A percentile compares a stretch with the other conserved stretches of the same genome.
Evolutionary conservation across 305 asterid genomes (phyloP).

Genomic region (Plantago coronopus): DNA sequence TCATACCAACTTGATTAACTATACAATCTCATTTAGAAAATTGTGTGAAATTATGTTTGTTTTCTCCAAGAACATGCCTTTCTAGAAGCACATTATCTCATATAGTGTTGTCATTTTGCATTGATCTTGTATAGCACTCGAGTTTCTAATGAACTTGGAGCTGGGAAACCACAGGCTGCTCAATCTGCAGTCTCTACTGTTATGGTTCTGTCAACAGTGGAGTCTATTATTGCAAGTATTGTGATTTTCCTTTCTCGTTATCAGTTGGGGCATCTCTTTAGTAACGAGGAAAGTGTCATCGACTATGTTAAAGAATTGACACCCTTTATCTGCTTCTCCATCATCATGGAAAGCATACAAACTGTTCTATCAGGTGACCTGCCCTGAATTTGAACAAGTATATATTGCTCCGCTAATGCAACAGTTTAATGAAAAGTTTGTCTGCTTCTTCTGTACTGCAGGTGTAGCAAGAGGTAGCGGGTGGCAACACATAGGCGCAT

Average conservation of each 20-base stretch:
- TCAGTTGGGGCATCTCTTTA: constrained; percentile 48
- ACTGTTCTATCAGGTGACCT: constrained; percentile 49
- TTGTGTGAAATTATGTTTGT: no score
- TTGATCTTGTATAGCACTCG: constrained; percentile 24
- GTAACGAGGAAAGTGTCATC: constrained; percentile 40
- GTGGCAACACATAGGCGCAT: constrained; percentile 61
- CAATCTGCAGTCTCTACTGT: constrained; percentile 30
- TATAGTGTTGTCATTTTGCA: no score
- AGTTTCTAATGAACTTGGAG: constrained; percentile 52
- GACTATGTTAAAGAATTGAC: constrained; percentile 40
- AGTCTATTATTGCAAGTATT: constrained; percentile 35
- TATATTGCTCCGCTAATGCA: neutral
- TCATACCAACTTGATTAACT: constrained; percentile 20
- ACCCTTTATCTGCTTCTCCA: constrained; percentile 44
- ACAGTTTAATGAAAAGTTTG: neutral
- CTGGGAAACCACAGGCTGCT: constrained; percentile 53
- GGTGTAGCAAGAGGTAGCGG: constrained; percentile 66
- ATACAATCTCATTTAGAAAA: neutral
- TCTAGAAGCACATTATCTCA: no score
- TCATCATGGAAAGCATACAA: constrained; percentile 52
- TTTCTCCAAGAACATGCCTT: no score
- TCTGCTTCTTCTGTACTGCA: neutral
- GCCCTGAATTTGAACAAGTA: neutral
- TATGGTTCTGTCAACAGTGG: constrained; percentile 31
- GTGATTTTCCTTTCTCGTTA: constrained; percentile 26